phyloP scores from a whole-genome alignment of 352 stramenopile species.

The Achlya hypogyna region DNA sequence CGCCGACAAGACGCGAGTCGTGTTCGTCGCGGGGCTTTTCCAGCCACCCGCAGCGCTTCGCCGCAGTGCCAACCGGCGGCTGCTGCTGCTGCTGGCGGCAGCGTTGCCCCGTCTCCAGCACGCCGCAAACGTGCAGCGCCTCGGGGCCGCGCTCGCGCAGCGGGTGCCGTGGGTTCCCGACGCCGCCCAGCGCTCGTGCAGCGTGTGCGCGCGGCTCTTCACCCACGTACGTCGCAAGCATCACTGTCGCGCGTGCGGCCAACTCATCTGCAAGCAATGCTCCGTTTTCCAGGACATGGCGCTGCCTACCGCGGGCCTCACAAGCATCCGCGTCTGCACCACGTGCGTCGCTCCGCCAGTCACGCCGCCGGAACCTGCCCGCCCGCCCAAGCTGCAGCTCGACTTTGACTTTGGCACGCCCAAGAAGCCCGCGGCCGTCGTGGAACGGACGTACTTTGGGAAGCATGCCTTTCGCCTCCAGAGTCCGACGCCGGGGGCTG shows the following conservation, averaged over 20 bases:
- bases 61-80: conserved; percentile 18
- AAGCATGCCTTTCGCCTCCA: background rate
- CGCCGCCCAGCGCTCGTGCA: conserved; percentile 41
- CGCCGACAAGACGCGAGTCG: conserved; percentile 53
- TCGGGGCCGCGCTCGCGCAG: conserved; percentile 35
- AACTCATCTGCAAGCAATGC: conserved; percentile 68
- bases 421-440: background rate
- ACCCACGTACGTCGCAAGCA: conserved; percentile 55
- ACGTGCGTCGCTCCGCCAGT: conserved; percentile 23
- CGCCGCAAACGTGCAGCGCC: conserved; percentile 28
- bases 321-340: conserved; percentile 54
- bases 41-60: conserved; percentile 20
- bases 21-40: conserved; percentile 60
- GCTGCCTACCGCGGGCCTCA: conserved; percentile 52
- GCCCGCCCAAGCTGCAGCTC: background rate
- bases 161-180: conserved; percentile 51
- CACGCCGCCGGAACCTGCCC: background rate
- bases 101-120: conserved; percentile 27
- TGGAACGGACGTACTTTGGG: background rate
- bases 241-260: conserved; percentile 65
- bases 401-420: background rate
- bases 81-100: conserved; percentile 5
- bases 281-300: conserved; percentile 62
- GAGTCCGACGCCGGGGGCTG: background rate
- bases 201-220: conserved; percentile 56